Base-by-base conservation (phyloP, 139 green algal species). In the Pleodorina starrii region DNA sequence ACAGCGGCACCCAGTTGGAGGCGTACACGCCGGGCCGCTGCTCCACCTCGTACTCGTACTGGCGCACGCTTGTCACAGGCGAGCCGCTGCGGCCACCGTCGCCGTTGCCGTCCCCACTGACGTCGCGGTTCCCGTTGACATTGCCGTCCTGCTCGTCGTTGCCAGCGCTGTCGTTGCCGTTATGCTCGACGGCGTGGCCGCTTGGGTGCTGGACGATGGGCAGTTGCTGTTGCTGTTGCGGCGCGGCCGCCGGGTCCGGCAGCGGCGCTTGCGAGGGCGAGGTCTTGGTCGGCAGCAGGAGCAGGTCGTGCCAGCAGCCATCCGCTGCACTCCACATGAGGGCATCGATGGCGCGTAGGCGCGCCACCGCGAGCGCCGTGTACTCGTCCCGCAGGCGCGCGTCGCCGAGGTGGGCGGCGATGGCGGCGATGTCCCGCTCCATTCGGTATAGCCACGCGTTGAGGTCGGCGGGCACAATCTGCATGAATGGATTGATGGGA, bases 1-100 rank as follows among this genome's bases (percentile, higher is more conserved):
- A 99, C 7, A 99, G 90, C 11, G 97, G 97, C 6, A 98, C 88
- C 90, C 91, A 99, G 85, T 99, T 96, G 29, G 93, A 97, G 0
- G 96, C 96, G 72, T 95, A 97, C 27, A 90, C 46, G 12, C 85
- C 59, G 1, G 12, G 29, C 29, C 84, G 50, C 85, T 72, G 66
- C 77, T 73, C 16, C 5, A 54, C 60, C 17, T 76, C 40, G 42
- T 77, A 77, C 12, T 59, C 54, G 54, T n/a, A n/a, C n/a, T n/a
- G n/a, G n/a, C n/a, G 54, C 54, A 66, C 54, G 3, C 54, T 66
- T n/a, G n/a, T n/a, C n/a, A n/a, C 54, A 66, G 54, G 21, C 54
- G 54, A 60, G 50, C 50, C 17, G 50, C 14, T 17, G 50, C 50
- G 25, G 54, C n/a, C n/a, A n/a, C n/a, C n/a, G n/a, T n/a, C n/a